phyloP scores from a whole-genome alignment of 2,329 filamentous ascomycete species.

The Trichoderma semiorbis region DNA sequence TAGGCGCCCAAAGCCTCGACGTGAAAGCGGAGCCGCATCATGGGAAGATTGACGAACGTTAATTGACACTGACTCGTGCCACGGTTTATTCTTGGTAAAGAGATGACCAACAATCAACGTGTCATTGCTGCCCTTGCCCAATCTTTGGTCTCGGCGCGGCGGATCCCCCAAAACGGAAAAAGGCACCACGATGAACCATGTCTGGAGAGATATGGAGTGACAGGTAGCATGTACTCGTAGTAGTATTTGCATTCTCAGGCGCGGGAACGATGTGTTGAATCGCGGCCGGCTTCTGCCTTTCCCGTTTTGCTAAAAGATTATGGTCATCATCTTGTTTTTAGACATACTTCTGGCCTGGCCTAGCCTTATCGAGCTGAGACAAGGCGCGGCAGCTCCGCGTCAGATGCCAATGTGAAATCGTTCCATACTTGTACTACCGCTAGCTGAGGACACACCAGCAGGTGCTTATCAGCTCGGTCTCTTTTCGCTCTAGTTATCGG shows the following conservation, averaged over 20 bases:
- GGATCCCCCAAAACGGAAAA: not conserved
- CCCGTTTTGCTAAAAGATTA: not conserved
- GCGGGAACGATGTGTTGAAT: not conserved
- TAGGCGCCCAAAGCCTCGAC: not conserved
- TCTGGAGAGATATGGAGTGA: not conserved
- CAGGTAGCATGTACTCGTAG: not conserved
- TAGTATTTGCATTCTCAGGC: not conserved
- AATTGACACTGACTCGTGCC: constrained; percentile 2
- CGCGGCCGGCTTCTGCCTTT: not conserved
- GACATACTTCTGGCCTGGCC: not conserved
- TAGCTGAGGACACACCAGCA: not conserved
- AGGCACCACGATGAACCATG: not conserved
- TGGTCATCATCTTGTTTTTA: not conserved
- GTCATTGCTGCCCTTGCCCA: constrained; percentile 1
- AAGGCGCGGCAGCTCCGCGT: not conserved
- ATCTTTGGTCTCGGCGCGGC: not conserved
- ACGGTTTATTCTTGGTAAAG: not conserved
- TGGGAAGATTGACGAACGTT: not conserved
- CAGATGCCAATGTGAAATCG: not conserved
- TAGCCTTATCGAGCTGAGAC: not conserved
- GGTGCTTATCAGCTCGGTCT: constrained; percentile 6
- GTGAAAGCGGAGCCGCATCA: constrained; percentile 3
- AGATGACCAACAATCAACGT: constrained; percentile 2
- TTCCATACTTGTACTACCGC: not conserved
- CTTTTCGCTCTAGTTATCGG: not conserved